Evolutionary conservation across 257 asterid species (phyloP).

Genomic region (Salvia miltiorrhiza): DNA sequence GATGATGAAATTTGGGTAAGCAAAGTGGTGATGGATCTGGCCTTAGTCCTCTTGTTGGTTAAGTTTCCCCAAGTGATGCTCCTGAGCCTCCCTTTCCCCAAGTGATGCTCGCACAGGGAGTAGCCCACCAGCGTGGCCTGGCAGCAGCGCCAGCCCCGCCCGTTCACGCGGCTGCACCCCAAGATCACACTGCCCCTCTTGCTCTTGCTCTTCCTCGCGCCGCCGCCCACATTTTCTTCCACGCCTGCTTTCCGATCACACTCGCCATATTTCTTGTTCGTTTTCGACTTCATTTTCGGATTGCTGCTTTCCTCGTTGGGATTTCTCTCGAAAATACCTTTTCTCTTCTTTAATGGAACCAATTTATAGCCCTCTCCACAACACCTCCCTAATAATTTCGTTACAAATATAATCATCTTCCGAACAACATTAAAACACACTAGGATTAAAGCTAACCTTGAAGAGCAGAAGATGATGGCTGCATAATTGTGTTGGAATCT

Average conservation of each 20-base stretch:
- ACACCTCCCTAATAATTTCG: constrained; percentile 16
- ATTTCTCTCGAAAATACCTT: constrained; percentile 26
- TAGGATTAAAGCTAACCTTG: constrained; percentile 12
- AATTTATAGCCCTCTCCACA: constrained; percentile 32
- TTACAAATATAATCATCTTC: neutral
- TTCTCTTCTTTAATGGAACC: constrained; percentile 60
- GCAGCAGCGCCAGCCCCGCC: constrained; percentile 84
- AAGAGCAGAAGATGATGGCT: constrained; percentile 30
- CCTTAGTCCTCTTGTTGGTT: too few relatives aligned
- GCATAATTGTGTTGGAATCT: constrained; percentile 14
- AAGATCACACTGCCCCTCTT: constrained; percentile 50
- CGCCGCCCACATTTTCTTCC: neutral
- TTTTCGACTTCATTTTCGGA: constrained; percentile 52
- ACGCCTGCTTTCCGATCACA: neutral
- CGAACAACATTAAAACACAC: neutral
- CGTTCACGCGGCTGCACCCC: constrained; percentile 86
- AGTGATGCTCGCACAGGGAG: constrained; percentile 70
- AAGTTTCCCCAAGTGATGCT: too few relatives aligned
- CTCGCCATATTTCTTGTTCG: constrained; percentile 47
- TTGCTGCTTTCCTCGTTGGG: constrained; percentile 11
- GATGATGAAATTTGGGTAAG: constrained; percentile 37
- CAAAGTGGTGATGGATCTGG: constrained; percentile 64
- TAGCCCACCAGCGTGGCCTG: constrained; percentile 73
- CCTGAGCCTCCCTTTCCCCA: constrained; percentile 70
- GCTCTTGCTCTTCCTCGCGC: constrained; percentile 26